A percentile compares a stretch with the other conserved stretches of the same genome.
Evolutionary conservation across 2,329 filamentous ascomycete genomes (phyloP).

Genomic region (Pseudogymnoascus sp.): DNA sequence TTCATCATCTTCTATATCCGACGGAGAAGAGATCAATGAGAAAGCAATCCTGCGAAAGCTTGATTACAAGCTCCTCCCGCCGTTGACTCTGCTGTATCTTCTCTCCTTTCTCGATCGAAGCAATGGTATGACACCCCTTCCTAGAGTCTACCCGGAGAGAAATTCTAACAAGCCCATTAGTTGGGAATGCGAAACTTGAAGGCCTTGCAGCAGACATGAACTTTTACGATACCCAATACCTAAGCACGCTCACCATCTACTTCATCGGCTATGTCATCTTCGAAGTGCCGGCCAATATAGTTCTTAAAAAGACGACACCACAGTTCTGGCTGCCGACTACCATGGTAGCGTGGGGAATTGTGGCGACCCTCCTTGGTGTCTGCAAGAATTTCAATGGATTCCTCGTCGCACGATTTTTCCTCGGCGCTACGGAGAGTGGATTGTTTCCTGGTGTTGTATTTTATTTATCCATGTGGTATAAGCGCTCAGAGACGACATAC

Average conservation of each 20-base stretch:
- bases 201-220: constrained; percentile 42
- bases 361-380: constrained; percentile 43
- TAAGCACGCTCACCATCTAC: constrained; percentile 57
- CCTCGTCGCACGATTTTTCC: constrained; percentile 44
- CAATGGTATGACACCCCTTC: constrained; percentile 40
- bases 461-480: constrained; percentile 65
- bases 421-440: constrained; percentile 50
- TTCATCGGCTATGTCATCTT: constrained; percentile 54
- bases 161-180: constrained; percentile 30
- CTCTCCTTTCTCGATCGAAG: constrained; percentile 49
- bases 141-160: constrained; percentile 17
- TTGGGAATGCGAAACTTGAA: constrained; percentile 50
- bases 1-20: neutral
- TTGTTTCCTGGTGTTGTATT: constrained; percentile 72
- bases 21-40: constrained; percentile 38
- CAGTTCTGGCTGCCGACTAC: constrained; percentile 48
- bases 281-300: constrained; percentile 54
- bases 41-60: constrained; percentile 48
- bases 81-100: constrained; percentile 46
- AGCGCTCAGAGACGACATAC: constrained; percentile 44
- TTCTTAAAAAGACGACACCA: constrained; percentile 52
- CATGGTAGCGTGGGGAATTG: constrained; percentile 46
- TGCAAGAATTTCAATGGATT: constrained; percentile 43
- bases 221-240: constrained; percentile 53
- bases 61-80: constrained; percentile 42